Base-by-base conservation (phyloP, 352 stramenopile species). In the Phytophthora sp. region DNA sequence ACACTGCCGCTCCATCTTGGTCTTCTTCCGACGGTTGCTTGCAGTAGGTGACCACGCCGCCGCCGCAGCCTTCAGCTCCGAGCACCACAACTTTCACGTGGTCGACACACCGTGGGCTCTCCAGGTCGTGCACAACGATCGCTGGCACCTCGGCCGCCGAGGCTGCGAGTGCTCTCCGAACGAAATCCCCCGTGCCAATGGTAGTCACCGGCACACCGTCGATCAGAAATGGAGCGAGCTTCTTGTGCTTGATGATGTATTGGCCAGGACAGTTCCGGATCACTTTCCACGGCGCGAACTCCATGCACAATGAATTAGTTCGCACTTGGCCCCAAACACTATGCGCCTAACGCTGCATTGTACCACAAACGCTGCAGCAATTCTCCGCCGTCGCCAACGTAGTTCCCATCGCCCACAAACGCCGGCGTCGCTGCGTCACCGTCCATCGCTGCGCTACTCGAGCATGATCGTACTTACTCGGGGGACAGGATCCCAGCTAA, bases 41-140 rank as follows among this genome's bases (percentile, higher is more conserved):
- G 66, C 73, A 85, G 60, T 89, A 91, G 6, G 79, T 88, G 55
- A 91, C 88, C 43, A 89, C 67, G 2, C 82, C 82, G n/a, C 82
- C 82, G 12, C 70, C 62, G 50, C 70, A 34, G 12, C 63, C 63
- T 35, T 26, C 49, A 10, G 20, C 66, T 17, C 59, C 61, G 50
- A 91, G 89, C 21, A 87, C 70, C 9, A 77, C 82, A 46, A 91
- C 79, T 20, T 84, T 77, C 20, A 88, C 73, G 8, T 38, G 48
- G 48, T 91, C 82, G 8, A 63, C 38, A 39, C 79, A 88, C 1
- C 54, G 46, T 27, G 77, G 69, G 41, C 79, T 88, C 27, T 61
- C 24, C 20, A 88, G 55, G 28, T 75, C 53, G 44, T 86, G 72
- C 13, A 84, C 74, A 9, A 42, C 32, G 12, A 72, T 30, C 34